phyloP scores from a whole-genome alignment of 2,329 filamentous ascomycete species.

The Cercospora sojina region DNA sequence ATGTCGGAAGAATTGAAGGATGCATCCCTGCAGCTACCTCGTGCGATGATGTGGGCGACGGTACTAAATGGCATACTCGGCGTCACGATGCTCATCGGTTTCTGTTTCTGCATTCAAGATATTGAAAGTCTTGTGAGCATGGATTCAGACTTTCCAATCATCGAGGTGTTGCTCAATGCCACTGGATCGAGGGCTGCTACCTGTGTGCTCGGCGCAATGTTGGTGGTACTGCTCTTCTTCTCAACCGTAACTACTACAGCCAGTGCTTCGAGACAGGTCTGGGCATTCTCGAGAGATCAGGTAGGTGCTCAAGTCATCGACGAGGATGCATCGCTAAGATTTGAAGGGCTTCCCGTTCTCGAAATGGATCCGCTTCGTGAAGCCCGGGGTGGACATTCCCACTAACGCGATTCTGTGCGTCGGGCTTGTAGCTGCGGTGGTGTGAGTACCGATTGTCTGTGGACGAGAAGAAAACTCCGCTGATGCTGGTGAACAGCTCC shows the following conservation, averaged over 20 bases:
- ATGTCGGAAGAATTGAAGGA: slow-evolving; percentile 39
- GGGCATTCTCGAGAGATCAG: slow-evolving; percentile 38
- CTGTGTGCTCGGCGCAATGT: slow-evolving; percentile 33
- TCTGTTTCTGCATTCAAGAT: slow-evolving; percentile 38
- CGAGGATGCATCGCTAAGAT: neutral
- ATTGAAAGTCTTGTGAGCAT: slow-evolving; percentile 30
- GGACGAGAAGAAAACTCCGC: too few relatives aligned
- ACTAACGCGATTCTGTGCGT: slow-evolving; percentile 37
- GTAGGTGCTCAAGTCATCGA: slow-evolving; percentile 11
- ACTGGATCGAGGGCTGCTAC: slow-evolving; percentile 36
- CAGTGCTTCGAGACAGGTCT: slow-evolving; percentile 37
- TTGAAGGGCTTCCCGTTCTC: slow-evolving; percentile 38
- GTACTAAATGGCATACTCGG: slow-evolving; percentile 39
- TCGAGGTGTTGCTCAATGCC: slow-evolving; percentile 35
- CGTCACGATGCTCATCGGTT: slow-evolving; percentile 41
- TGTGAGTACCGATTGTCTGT: slow-evolving; percentile 22
- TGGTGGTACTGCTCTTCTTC: slow-evolving; percentile 39
- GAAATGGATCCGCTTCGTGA: slow-evolving; percentile 36
- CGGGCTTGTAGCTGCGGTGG: slow-evolving; percentile 35
- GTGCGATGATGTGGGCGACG: slow-evolving; percentile 46
- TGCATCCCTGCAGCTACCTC: slow-evolving; percentile 45
- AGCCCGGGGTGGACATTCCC: slow-evolving; percentile 35
- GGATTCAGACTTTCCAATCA: slow-evolving; percentile 33
- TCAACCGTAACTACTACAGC: slow-evolving; percentile 39
- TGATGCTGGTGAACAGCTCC: slow-evolving; percentile 16